Evolutionary conservation across 805 yeast species (phyloP).

Genomic region (Teunomyces funiuensis): DNA sequence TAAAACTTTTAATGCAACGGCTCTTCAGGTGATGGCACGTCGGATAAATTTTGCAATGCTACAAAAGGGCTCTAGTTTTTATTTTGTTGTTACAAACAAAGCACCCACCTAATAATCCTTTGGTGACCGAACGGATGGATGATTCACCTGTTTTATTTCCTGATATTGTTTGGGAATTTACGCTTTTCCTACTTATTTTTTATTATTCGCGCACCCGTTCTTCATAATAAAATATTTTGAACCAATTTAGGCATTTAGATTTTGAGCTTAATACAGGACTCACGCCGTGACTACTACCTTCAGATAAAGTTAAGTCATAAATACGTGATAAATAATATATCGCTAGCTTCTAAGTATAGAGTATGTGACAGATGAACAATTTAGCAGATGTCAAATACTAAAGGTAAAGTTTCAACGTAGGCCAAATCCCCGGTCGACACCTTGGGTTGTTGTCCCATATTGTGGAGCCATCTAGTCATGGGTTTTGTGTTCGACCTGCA

Average conservation of each 20-base stretch:
- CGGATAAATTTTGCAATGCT: no score
- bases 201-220: slow-evolving; percentile 1
- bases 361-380: not conserved
- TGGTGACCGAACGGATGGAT: not conserved
- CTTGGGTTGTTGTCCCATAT: not conserved
- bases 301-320: slow-evolving; percentile 4
- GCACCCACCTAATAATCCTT: not conserved
- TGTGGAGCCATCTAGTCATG: not conserved
- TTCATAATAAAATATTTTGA: slow-evolving; percentile 4
- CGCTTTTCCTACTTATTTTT: slow-evolving; percentile 4
- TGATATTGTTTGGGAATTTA: slow-evolving; percentile 2
- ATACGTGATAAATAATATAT: slow-evolving; percentile 1
- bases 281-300: slow-evolving; percentile 1
- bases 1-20: slow-evolving; percentile 1
- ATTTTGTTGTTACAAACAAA: no score
- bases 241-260: slow-evolving; percentile 4
- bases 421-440: not conserved
- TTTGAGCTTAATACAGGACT: slow-evolving; percentile 1
- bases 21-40: no score
- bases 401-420: not conserved
- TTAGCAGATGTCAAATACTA: slow-evolving; percentile 5
- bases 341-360: slow-evolving; percentile 5
- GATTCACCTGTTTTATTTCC: slow-evolving; percentile 2
- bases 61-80: no score
- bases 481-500: slow-evolving; percentile 1